Conservation (phyloP, 2,329 filamentous ascomycete genomes). For the Aspergillus tanneri region DNA sequence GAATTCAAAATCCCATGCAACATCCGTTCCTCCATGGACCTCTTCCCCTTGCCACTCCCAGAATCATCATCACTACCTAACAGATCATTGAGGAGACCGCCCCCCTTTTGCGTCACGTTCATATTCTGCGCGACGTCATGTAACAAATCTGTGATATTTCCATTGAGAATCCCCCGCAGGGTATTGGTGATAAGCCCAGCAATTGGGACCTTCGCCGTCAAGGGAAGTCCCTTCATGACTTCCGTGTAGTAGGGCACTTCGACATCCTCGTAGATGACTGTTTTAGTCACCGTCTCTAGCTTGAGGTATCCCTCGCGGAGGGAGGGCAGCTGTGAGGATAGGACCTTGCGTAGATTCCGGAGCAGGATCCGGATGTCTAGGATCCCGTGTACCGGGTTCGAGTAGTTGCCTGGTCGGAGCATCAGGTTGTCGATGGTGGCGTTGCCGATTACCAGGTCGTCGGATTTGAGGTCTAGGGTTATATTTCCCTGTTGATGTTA, state of each 20-base stretch:
- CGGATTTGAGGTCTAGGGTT: constrained; percentile 52
- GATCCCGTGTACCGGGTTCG: constrained; percentile 48
- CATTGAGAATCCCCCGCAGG: constrained; percentile 22
- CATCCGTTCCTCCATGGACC: not conserved
- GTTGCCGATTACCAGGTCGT: constrained; percentile 50
- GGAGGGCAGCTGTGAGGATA: constrained; percentile 25
- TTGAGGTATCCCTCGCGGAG: constrained; percentile 29
- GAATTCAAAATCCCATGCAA: not conserved
- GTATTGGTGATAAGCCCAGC: constrained; percentile 31
- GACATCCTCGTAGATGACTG: constrained; percentile 32
- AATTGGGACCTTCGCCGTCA: constrained; percentile 31
- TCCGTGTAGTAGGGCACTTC: constrained; percentile 37
- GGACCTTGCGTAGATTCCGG: constrained; percentile 25
- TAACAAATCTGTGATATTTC: constrained; percentile 15
- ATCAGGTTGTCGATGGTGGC: constrained; percentile 51
- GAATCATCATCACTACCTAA: not conserved
- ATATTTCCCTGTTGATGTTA: constrained; percentile 47
- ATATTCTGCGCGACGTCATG: not conserved
- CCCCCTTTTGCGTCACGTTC: not conserved
- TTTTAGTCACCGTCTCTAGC: constrained; percentile 28
- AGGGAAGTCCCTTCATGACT: constrained; percentile 31
- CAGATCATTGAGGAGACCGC: not conserved
- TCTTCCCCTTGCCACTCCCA: not conserved
- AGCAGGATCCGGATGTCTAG: constrained; percentile 47
- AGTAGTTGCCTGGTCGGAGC: constrained; percentile 56